Conservation (phyloP, 148 eudicot species). For the Nyssa sinensis region DNA sequence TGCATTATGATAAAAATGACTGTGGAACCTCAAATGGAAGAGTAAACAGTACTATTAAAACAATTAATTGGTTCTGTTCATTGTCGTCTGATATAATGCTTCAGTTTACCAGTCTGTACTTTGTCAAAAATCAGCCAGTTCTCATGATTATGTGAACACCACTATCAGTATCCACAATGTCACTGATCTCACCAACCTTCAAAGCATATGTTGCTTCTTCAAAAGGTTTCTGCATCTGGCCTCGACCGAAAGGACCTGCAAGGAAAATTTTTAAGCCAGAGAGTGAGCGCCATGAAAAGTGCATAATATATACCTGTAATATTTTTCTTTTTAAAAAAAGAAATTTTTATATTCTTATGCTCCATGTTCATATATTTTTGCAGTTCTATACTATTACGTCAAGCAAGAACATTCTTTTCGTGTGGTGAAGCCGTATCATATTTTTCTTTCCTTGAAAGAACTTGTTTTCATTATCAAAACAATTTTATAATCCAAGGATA, state of each 20-base stretch:
- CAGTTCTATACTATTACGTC: no score
- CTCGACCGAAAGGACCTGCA: conserved; percentile 73
- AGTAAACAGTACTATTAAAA: background rate
- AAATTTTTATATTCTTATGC: background rate
- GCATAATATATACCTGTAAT: background rate
- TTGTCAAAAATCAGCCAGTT: conserved; percentile 38
- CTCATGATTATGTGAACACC: conserved; percentile 77
- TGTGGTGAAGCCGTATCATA: no score
- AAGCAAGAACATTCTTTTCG: no score
- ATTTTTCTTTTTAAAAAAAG: no score
- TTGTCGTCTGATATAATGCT: background rate
- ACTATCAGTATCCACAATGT: conserved; percentile 82
- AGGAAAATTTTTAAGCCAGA: no score
- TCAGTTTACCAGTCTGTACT: background rate
- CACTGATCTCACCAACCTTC: conserved; percentile 77
- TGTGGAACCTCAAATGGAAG: background rate
- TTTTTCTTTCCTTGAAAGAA: no score
- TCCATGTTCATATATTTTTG: background rate
- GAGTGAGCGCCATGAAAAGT: background rate
- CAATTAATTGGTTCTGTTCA: background rate
- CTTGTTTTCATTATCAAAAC: no score
- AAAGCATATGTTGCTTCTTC: conserved; percentile 78
- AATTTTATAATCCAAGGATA: no score
- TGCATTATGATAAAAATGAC: background rate
- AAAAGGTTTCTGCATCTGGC: conserved; percentile 93